Evolutionary conservation across 352 stramenopile genomes (phyloP).

Genomic region (Elongisporangium senticosum): DNA sequence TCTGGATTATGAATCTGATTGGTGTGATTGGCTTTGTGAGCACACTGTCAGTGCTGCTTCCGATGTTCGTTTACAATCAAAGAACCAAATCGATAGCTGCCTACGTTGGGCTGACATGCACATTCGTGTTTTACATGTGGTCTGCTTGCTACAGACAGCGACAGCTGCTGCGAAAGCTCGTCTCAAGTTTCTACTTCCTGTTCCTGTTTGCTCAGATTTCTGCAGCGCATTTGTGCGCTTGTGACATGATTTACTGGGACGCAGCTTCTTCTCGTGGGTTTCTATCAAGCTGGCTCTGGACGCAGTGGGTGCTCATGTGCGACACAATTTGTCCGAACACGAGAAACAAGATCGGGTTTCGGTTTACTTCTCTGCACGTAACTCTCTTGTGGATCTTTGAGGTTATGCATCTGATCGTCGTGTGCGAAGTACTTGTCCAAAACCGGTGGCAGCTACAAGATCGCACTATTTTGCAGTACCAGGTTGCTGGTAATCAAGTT

Average conservation of each 20-base stretch:
- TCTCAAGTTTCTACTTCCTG: constrained; percentile 13
- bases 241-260: constrained; percentile 12
- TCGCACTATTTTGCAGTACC: constrained; percentile 9
- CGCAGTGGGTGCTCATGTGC: constrained; percentile 11
- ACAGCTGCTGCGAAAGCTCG: constrained; percentile 1
- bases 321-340: constrained; percentile 8
- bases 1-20: not conserved
- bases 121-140: not conserved
- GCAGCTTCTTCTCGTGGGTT: not conserved
- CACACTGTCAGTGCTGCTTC: not conserved
- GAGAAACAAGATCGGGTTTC: constrained; percentile 3
- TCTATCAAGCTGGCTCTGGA: constrained; percentile 11
- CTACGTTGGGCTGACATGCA: not conserved
- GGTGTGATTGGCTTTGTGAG: not conserved
- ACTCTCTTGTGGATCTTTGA: not conserved
- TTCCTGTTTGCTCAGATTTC: constrained; percentile 17
- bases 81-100: not conserved
- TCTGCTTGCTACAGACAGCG: constrained; percentile 6
- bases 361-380: constrained; percentile 1
- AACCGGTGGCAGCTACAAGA: constrained; percentile 14
- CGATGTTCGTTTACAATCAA: not conserved
- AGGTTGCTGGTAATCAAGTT: not conserved
- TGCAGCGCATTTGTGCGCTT: constrained; percentile 9
- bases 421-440: not conserved
- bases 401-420: constrained; percentile 1